Evolutionary conservation across 371 early-diverging fungal genomes (phyloP).

Genomic region (Apophysomyces elegans): DNA sequence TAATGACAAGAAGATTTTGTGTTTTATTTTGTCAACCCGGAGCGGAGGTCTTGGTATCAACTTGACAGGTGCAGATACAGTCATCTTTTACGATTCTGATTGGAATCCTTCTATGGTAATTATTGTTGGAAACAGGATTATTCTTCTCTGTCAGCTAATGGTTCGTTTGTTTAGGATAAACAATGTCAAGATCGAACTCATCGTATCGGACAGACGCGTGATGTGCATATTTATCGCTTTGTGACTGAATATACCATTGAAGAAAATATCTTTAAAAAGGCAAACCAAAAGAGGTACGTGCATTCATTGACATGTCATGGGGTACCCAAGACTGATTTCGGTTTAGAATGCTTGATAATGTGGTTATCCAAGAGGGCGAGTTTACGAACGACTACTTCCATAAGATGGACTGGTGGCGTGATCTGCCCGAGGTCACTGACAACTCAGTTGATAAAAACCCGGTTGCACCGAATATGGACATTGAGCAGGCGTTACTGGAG

Average conservation of each 20-base stretch:
- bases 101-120: conserved; percentile 94
- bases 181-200: conserved; percentile 86
- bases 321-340: not conserved
- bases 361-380: conserved; percentile 84
- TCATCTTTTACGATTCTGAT: conserved; percentile 95
- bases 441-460: conserved; percentile 24
- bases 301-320: not conserved
- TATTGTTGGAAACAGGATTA: not conserved
- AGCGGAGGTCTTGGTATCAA: conserved; percentile 98
- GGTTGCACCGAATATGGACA: conserved; percentile 44
- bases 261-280: conserved; percentile 84
- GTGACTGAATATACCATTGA: conserved; percentile 89
- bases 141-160: conserved; percentile 22
- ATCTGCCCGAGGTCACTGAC: conserved; percentile 59
- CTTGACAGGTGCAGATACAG: conserved; percentile 94
- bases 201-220: conserved; percentile 94
- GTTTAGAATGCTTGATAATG: conserved; percentile 77
- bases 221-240: conserved; percentile 92
- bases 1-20: conserved; percentile 79
- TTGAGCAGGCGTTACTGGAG: conserved; percentile 68
- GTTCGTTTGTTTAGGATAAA: conserved; percentile 36
- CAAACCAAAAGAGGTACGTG: conserved; percentile 79
- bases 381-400: conserved; percentile 78
- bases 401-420: conserved; percentile 73
- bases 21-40: conserved; percentile 91